Evolutionary conservation across 2,329 filamentous ascomycete genomes (phyloP), one percentile per base, ranked within the genome.

Genomic region (Trichoderma atroviride): DNA sequence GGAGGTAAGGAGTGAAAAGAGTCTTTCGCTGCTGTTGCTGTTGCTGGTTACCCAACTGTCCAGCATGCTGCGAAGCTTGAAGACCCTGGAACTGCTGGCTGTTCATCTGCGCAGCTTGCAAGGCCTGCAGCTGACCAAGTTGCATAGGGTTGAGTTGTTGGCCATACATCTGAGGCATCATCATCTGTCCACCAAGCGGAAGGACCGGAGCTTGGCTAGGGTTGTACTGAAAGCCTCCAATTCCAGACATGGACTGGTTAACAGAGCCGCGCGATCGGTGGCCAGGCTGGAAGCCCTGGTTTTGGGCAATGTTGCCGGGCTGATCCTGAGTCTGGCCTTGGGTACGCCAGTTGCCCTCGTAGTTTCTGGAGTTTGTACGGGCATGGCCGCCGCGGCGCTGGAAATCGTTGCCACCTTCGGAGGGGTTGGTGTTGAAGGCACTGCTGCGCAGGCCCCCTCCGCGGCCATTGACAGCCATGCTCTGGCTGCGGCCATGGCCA

Each of bases 331-430:
- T 85, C 73, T 87, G 85, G 73, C 77, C 77, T 74, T 92, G 94
- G 76, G 94, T 96, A 76, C 96, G 92, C 96, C 96, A 99, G 82
- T 99, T 99, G 76, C 94, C 91, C 74, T 99, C 96, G 77, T 98
- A 98, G 82, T 98, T 99, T 72, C 96, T 90, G 29, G 96, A 99
- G 13, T 88, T 88, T 37, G 90, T 91, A 71, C 96, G 89, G 72
- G 88, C 90, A 79, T 99, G 96, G 69, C 93, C 47, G 74, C 91
- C 90, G 74, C 93, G 92, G 74, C 89, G 86, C 74, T 89, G 86
- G 77, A 94, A 92, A 74, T 96, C 93, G 71, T 73, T 78, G 56
- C 78, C 79, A 47, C 81, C 81, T 43, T 70, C 70, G 56, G 56
- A 16, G 53, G 56, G 19, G 53, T 78, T 79, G 79, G 94, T 92